phyloP scores from a whole-genome alignment of 345 rosid species.

The Hibiscus tridactylites region DNA sequence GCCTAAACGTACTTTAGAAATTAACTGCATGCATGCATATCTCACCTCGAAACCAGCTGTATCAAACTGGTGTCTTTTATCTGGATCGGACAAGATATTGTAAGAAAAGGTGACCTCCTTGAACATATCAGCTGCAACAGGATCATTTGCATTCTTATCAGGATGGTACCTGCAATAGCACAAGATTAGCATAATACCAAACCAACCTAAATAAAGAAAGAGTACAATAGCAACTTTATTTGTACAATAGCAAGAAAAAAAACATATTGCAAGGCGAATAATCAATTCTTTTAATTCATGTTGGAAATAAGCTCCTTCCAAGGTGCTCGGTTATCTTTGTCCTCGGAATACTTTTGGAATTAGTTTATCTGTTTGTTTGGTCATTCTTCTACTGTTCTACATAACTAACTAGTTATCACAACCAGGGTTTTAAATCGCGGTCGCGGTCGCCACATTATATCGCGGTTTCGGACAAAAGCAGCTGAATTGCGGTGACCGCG shows the following conservation, averaged over 20 bases:
- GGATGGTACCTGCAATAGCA: conserved; percentile 81
- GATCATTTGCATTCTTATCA: conserved; percentile 92
- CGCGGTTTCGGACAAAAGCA: no score
- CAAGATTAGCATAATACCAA: background rate
- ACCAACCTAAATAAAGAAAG: background rate
- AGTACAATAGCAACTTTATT: background rate
- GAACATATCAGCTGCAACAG: conserved; percentile 84
- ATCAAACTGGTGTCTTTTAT: conserved; percentile 77
- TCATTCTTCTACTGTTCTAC: background rate
- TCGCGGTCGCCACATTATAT: no score
- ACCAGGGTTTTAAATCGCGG: no score
- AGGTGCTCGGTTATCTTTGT: background rate
- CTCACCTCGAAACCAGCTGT: conserved; percentile 95
- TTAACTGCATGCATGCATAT: background rate
- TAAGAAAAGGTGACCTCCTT: conserved; percentile 91
- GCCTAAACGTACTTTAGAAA: background rate
- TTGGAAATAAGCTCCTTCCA: background rate
- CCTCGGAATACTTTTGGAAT: background rate
- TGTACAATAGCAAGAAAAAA: background rate
- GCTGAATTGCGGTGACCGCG: no score
- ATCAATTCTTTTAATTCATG: background rate
- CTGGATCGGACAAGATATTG: conserved; percentile 84
- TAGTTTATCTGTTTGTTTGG: background rate
- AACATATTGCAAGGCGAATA: background rate
- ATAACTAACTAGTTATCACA: background rate